These are phyloP conservation scores for Brassica hybrid DNA, from an alignment of 441 rosid genomes.

Conservation along the genomic window DNA sequence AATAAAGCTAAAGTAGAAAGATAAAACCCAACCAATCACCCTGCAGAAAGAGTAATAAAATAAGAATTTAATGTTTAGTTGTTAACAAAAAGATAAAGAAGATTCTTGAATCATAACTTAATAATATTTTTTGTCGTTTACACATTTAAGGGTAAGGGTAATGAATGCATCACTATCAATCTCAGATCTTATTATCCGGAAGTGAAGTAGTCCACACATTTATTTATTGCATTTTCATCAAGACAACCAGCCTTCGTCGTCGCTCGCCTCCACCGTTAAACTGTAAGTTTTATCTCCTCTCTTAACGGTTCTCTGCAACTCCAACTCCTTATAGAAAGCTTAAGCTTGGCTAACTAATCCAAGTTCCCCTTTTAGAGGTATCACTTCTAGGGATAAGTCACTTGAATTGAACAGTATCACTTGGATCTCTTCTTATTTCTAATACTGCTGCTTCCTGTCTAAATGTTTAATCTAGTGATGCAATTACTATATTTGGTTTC, in stretches of 20 bases:
- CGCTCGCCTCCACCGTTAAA: neutral
- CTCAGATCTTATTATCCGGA: neutral
- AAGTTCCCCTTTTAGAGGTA: neutral
- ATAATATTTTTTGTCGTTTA: too few relatives aligned
- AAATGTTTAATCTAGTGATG: neutral
- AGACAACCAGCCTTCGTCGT: neutral
- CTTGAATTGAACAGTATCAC: too few relatives aligned
- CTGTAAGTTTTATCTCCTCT: neutral
- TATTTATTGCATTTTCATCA: neutral
- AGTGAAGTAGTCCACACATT: neutral
- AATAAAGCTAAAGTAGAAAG: too few relatives aligned
- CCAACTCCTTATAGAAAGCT: neutral
- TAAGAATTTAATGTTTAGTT: too few relatives aligned
- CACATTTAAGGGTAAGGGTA: neutral
- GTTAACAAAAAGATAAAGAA: neutral
- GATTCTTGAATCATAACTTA: neutral
- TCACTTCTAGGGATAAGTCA: conserved; percentile 14
- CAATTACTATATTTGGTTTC: neutral
- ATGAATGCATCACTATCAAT: neutral
- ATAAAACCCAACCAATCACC: too few relatives aligned
- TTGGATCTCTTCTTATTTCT: neutral
- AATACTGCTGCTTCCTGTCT: neutral
- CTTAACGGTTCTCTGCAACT: neutral
- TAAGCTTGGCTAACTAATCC: neutral
- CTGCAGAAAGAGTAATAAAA: too few relatives aligned